A percentile compares a stretch with the other conserved stretches of the same genome.
Evolutionary conservation across 1,284 basidiomycete species (phyloP).

Genomic region (Vanrija sp.): DNA sequence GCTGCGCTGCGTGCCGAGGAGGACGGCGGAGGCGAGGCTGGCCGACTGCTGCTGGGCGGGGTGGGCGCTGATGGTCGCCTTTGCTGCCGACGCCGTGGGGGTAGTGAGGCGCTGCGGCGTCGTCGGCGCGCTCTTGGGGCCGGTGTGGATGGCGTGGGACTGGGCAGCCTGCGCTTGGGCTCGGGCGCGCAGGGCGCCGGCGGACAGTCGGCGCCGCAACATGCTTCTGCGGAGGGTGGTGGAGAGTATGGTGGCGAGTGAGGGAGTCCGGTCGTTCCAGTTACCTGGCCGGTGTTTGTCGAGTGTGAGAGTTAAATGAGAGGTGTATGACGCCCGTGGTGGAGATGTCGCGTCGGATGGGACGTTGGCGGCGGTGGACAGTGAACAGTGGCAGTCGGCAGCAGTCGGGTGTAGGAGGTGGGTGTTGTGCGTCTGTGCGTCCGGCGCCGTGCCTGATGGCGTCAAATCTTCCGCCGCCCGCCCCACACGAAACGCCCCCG

Average conservation of each 20-base stretch:
- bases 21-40: conserved; percentile 61
- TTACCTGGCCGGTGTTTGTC: no score
- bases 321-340: no score
- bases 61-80: conserved; percentile 9
- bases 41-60: conserved; percentile 21
- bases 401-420: no score
- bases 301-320: no score
- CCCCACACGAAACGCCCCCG: no score
- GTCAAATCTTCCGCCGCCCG: no score
- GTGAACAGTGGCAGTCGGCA: no score
- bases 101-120: conserved; percentile 9
- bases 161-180: conserved; percentile 6
- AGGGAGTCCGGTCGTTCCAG: no score
- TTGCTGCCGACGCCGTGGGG: conserved; percentile 12
- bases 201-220: conserved; percentile 42
- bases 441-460: no score
- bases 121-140: conserved; percentile 2
- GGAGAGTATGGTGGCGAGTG: conserved; percentile 9
- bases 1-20: conserved; percentile 62
- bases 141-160: conserved; percentile 2
- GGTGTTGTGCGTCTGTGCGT: no score
- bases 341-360: no score
- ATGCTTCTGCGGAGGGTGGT: conserved; percentile 22
- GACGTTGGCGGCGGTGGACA: no score
- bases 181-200: conserved; percentile 33